Evolutionary conservation across 176 grass and related monocot species (phyloP).

Genomic region (Ampelocalamus luodianensis): DNA sequence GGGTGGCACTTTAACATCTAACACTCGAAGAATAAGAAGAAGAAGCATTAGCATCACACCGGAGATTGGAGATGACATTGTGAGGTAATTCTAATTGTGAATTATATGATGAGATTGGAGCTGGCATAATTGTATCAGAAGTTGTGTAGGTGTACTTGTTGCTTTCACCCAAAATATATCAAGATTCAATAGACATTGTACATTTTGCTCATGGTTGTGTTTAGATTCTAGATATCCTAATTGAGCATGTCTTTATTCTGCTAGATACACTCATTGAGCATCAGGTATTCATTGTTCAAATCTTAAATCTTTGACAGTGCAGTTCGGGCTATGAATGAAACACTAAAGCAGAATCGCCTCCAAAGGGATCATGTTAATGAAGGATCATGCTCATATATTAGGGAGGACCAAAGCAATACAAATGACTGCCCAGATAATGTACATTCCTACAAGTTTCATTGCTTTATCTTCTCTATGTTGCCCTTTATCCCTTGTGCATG

Average conservation of each 20-base stretch:
- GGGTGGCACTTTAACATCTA: constrained; percentile 63
- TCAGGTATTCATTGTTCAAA: constrained; percentile 35
- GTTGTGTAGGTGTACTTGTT: constrained; percentile 26
- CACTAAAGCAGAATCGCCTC: constrained; percentile 97
- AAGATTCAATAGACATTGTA: background rate
- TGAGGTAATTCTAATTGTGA: constrained; percentile 70
- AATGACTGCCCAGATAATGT: constrained; percentile 63
- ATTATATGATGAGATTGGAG: constrained; percentile 21
- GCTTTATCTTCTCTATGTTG: constrained; percentile 26
- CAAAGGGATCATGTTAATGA: constrained; percentile 79
- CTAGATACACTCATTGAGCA: constrained; percentile 32
- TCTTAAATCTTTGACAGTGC: constrained; percentile 67
- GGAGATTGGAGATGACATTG: constrained; percentile 98
- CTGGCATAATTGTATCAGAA: background rate
- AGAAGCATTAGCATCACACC: constrained; percentile 99
- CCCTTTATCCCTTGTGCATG: constrained; percentile 28
- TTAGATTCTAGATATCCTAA: constrained; percentile 39
- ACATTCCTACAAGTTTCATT: constrained; percentile 38
- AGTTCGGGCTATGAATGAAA: constrained; percentile 99
- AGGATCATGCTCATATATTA: constrained; percentile 62
- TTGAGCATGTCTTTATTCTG: constrained; percentile 11
- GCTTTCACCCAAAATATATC: constrained; percentile 37
- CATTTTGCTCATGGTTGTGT: constrained; percentile 18
- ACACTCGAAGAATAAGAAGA: constrained; percentile 78
- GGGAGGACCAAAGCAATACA: constrained; percentile 58